Percentiles rank a stretch among this genome's conserved stretches.
Evolutionary conservation across 2,329 filamentous ascomycete genomes (phyloP).

Genomic region (Diaporthe sp.): DNA sequence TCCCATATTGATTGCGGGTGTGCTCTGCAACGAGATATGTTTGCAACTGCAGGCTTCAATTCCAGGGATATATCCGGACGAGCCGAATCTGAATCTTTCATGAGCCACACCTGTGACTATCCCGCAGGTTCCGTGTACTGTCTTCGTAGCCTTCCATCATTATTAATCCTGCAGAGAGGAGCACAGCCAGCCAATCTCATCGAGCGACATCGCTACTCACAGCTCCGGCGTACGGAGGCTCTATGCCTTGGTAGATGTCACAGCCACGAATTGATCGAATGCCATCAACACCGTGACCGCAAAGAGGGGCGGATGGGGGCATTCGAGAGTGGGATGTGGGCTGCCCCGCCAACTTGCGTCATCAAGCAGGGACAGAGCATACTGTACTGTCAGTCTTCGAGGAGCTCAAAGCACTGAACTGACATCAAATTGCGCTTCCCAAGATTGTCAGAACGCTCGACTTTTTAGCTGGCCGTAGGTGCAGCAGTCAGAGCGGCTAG

Average conservation of each 20-base stretch:
- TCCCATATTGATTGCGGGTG: constrained; percentile 22
- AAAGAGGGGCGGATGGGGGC: constrained; percentile 23
- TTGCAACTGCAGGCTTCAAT: background rate
- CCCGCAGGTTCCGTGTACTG: background rate
- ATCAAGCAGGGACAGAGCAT: constrained; percentile 12
- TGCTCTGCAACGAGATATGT: background rate
- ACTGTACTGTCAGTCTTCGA: background rate
- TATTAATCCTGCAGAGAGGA: constrained; percentile 21
- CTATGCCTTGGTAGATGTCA: constrained; percentile 9
- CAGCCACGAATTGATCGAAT: constrained; percentile 13
- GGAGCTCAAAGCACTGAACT: background rate
- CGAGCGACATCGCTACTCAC: constrained; percentile 27
- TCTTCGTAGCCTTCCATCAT: background rate
- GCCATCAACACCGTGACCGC: constrained; percentile 23
- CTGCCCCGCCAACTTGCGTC: constrained; percentile 28
- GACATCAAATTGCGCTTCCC: too few relatives aligned
- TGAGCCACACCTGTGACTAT: constrained; percentile 1
- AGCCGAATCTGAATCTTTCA: constrained; percentile 11
- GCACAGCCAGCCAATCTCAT: background rate
- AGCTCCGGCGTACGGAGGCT: constrained; percentile 31
- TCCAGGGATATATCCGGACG: constrained; percentile 5
- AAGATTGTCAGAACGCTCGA: background rate
- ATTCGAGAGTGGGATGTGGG: constrained; percentile 27
- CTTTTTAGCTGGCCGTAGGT: background rate
- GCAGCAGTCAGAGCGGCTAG: constrained; percentile 4